Evolutionary conservation across 768 basidiomycete species (phyloP).

Genomic region (Termitomyces sp.): DNA sequence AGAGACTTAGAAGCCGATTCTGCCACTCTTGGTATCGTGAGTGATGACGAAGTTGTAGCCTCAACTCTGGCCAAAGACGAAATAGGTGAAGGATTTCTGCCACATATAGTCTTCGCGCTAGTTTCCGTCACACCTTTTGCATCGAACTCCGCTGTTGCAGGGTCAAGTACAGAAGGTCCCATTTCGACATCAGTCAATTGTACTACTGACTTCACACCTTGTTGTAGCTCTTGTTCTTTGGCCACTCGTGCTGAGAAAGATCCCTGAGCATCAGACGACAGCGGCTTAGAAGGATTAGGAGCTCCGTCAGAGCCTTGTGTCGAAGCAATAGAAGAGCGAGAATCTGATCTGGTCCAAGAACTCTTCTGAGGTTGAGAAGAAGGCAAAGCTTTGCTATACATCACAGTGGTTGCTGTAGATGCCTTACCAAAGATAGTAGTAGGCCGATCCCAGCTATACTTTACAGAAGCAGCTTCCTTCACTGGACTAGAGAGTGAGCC

Average conservation of each 20-base stretch:
- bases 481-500: constrained; percentile 4
- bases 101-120: neutral
- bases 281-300: constrained; percentile 12
- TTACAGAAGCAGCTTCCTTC: constrained; percentile 7
- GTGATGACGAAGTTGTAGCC: neutral
- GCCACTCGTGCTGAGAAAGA: neutral
- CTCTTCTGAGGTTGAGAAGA: constrained; percentile 27
- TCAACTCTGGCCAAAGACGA: neutral
- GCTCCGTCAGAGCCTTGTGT: constrained; percentile 37
- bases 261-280: neutral
- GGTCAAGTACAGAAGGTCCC: neutral
- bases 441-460: constrained; percentile 15
- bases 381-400: constrained; percentile 6
- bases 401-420: neutral
- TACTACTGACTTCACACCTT: neutral
- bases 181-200: neutral
- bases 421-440: constrained; percentile 1
- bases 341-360: constrained; percentile 39
- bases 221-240: neutral
- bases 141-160: neutral
- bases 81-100: neutral
- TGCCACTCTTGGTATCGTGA: neutral
- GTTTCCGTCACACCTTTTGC: neutral
- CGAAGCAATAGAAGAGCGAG: constrained; percentile 57
- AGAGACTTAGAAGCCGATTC: neutral